phyloP scores from a whole-genome alignment of 169 alveolate species.

The Amoebophrya sp. region DNA sequence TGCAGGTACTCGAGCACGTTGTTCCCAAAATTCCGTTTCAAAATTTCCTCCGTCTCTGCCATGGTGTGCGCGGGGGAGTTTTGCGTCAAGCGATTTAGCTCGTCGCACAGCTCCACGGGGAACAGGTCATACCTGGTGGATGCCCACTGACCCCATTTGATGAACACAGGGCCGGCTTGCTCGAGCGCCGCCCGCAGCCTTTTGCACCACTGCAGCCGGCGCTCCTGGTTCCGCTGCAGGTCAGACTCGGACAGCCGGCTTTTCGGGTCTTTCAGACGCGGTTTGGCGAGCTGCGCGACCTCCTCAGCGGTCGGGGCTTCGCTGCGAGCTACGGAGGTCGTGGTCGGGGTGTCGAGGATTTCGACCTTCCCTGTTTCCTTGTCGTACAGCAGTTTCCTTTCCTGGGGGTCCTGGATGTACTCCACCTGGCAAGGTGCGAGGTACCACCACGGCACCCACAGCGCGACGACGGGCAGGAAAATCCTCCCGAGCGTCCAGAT shows the following conservation, averaged over 20 bases:
- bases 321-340: too few relatives aligned
- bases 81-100: not conserved
- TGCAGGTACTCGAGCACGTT: not conserved
- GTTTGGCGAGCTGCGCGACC: too few relatives aligned
- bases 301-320: too few relatives aligned
- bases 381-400: not conserved
- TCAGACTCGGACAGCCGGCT: too few relatives aligned
- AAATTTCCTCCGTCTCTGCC: not conserved
- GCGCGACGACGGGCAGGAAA: not conserved
- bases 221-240: not conserved
- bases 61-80: not conserved
- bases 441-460: not conserved
- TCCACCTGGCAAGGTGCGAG: not conserved
- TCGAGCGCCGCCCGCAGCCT: not conserved
- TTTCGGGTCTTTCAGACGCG: too few relatives aligned
- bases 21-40: not conserved
- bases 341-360: not conserved
- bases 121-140: not conserved
- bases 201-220: not conserved
- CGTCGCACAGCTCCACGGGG: slow-evolving; percentile 2
- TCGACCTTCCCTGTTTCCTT: not conserved
- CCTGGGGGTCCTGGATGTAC: not conserved
- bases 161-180: not conserved
- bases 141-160: slow-evolving; percentile 12
- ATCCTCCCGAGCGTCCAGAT: not conserved